Evolutionary conservation across 495 filamentous ascomycete genomes (phyloP).

Genomic region (Daldinia childiae): DNA sequence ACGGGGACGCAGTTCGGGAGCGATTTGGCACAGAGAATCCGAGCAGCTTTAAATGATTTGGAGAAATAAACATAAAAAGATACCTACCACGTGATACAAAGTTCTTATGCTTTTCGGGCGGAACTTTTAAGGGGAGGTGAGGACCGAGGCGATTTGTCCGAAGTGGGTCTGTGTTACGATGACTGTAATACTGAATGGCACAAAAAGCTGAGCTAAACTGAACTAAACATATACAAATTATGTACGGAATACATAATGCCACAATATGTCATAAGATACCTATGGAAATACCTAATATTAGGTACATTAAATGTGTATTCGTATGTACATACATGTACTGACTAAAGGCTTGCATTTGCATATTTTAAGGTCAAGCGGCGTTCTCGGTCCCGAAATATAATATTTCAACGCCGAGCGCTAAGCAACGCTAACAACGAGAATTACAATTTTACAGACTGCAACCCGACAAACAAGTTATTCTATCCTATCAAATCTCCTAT

Average conservation of each 20-base stretch:
- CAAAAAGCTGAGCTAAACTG: background rate
- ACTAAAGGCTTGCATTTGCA: background rate
- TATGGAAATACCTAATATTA: no score
- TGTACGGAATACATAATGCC: background rate
- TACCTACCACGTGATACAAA: conserved; percentile 27
- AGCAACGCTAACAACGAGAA: background rate
- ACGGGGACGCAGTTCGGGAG: conserved; percentile 21
- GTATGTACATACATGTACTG: background rate
- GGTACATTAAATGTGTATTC: no score
- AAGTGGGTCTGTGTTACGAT: background rate
- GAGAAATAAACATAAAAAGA: background rate
- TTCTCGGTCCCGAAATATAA: conserved; percentile 32
- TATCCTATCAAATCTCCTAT: conserved; percentile 9
- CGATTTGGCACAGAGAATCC: conserved; percentile 24
- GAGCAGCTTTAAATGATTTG: conserved; percentile 13
- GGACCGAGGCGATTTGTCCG: background rate
- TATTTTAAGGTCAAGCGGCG: background rate
- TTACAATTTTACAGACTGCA: background rate
- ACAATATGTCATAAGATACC: background rate
- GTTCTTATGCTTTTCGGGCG: conserved; percentile 5
- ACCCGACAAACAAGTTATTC: conserved; percentile 15
- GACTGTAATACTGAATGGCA: background rate
- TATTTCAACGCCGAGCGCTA: conserved; percentile 22
- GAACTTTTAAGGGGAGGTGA: conserved; percentile 10
- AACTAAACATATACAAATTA: background rate